Conservation (phyloP, 768 basidiomycete genomes). For the Suillus clintonianus region DNA sequence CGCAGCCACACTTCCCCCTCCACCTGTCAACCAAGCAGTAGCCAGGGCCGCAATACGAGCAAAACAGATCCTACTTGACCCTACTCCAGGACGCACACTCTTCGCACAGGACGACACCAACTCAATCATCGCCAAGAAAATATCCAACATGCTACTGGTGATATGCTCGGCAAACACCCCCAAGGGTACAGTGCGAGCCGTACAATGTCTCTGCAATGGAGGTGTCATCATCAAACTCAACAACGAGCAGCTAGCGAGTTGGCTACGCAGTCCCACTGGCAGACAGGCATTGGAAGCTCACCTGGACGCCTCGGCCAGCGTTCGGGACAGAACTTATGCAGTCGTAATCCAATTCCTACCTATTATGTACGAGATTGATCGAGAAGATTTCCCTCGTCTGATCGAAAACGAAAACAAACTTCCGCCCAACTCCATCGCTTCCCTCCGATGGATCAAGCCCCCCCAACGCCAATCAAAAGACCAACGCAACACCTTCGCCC, state of each 20-base stretch:
- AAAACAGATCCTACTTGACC: background rate
- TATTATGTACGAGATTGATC: constrained; percentile 10
- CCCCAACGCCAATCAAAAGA: background rate
- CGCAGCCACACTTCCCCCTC: background rate
- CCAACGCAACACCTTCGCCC: constrained; percentile 24
- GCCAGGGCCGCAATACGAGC: background rate
- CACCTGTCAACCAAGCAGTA: background rate
- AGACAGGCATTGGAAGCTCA: constrained; percentile 2
- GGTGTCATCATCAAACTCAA: constrained; percentile 17
- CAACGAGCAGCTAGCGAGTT: constrained; percentile 11
- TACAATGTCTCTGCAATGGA: constrained; percentile 9
- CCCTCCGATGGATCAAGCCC: constrained; percentile 30
- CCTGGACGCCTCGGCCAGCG: constrained; percentile 1
- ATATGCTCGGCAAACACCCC: background rate
- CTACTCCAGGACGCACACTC: background rate
- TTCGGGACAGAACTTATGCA: background rate
- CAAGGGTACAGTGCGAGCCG: background rate
- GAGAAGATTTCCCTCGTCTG: background rate
- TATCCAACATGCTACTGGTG: fast-evolving
- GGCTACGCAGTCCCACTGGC: constrained; percentile 12
- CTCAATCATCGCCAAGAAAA: background rate
- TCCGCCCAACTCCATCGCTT: background rate
- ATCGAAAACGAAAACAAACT: constrained; percentile 22
- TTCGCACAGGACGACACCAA: background rate
- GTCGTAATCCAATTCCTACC: constrained; percentile 26